Percentiles rank a stretch among this genome's conserved stretches.
These are phyloP conservation scores for Ustilago trichophora DNA, from an alignment of 1,284 basidiomycete species.

Conservation along the genomic window DNA sequence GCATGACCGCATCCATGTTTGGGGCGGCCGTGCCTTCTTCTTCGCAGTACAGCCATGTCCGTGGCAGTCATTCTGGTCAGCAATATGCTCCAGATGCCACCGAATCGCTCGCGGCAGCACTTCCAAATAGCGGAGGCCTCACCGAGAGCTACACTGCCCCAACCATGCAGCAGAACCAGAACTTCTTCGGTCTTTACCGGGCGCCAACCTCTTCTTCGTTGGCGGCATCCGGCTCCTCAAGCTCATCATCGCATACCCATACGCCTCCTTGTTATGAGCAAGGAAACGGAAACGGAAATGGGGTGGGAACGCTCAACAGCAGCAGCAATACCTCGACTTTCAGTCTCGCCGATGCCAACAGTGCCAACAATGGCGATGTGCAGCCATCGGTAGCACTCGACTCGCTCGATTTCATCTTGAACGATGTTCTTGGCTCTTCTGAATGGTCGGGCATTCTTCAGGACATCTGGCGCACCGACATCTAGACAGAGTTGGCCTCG, in stretches of 20 bases:
- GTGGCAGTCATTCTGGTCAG: neutral
- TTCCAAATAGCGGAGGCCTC: conserved; percentile 3
- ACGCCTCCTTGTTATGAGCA: conserved; percentile 3
- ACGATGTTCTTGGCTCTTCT: conserved; percentile 30
- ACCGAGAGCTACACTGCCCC: too few species aligned
- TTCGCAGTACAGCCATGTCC: conserved; percentile 1
- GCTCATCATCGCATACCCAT: conserved; percentile 8
- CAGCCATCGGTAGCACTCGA: conserved; percentile 5
- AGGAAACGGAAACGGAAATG: neutral
- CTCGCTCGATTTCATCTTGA: conserved; percentile 36
- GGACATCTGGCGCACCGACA: conserved; percentile 40
- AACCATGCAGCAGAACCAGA: neutral
- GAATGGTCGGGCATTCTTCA: conserved; percentile 33
- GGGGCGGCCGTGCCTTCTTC: neutral
- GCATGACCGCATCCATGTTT: conserved; percentile 4
- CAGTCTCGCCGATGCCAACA: neutral
- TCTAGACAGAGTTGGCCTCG: neutral
- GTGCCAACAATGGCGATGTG: neutral
- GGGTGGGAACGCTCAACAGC: neutral
- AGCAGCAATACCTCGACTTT: neutral
- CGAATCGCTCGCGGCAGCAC: conserved; percentile 25
- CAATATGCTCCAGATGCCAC: conserved; percentile 3
- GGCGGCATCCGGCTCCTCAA: conserved; percentile 6
- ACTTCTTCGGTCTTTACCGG: neutral
- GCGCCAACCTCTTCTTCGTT: neutral